Conservation (phyloP, 805 yeast genomes). For the Metschnikowia noctiluminum region DNA sequence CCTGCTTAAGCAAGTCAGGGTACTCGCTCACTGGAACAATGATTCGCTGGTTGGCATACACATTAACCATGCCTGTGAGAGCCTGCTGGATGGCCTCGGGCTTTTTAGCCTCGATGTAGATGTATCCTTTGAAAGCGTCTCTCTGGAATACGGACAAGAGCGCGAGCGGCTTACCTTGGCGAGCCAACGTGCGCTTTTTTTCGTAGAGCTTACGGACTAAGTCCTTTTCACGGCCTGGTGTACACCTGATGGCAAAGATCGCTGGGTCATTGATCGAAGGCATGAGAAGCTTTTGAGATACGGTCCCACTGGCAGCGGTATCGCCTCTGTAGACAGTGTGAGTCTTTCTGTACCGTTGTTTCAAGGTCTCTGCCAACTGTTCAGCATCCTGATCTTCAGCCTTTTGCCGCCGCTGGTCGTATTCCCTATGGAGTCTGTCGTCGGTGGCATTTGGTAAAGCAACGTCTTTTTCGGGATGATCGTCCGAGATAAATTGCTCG, state of each 20-base stretch:
- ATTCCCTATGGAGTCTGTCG: constrained; percentile 85
- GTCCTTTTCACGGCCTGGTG: constrained; percentile 91
- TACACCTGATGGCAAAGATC: constrained; percentile 92
- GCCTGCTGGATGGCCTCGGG: constrained; percentile 90
- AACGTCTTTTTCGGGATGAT: constrained; percentile 57
- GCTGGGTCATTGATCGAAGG: constrained; percentile 97
- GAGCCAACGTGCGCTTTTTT: constrained; percentile 74
- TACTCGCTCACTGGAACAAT: constrained; percentile 94
- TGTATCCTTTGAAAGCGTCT: constrained; percentile 86
- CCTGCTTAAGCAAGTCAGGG: constrained; percentile 88
- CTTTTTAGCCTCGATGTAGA: constrained; percentile 91
- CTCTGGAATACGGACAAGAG: constrained; percentile 90
- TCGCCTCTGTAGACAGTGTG: constrained; percentile 83
- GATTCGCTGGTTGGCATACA: constrained; percentile 68
- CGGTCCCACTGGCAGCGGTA: constrained; percentile 56
- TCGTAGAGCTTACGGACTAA: constrained; percentile 80
- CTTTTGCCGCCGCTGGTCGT: constrained; percentile 83
- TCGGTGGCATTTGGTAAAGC: constrained; percentile 28
- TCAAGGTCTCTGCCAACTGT: constrained; percentile 83
- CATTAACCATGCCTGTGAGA: constrained; percentile 83
- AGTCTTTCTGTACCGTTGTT: constrained; percentile 87
- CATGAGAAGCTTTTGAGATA: constrained; percentile 87
- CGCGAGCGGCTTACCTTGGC: constrained; percentile 74
- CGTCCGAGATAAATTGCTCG: constrained; percentile 79
- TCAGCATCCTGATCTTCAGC: constrained; percentile 94